Evolutionary conservation across 2,329 filamentous ascomycete species (phyloP).

Genomic region (Fusarium udum): DNA sequence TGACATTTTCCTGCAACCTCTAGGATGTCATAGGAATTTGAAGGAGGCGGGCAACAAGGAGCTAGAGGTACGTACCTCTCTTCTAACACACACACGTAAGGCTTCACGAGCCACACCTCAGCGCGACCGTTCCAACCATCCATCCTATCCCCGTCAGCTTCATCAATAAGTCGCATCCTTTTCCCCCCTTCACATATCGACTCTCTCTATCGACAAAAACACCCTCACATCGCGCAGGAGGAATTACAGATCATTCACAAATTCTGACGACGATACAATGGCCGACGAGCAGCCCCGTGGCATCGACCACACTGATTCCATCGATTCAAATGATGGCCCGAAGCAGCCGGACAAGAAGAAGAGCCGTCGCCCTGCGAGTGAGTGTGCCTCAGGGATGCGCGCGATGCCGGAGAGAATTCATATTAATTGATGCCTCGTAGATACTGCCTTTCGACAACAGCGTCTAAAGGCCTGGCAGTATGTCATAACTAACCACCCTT

Average conservation of each 20-base stretch:
- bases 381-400: conserved; percentile 43
- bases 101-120: conserved; percentile 24
- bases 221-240: conserved; percentile 20
- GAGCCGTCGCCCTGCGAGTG: conserved; percentile 90
- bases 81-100: conserved; percentile 24
- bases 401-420: background rate
- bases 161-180: conserved; percentile 27
- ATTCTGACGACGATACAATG: conserved; percentile 51
- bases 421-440: conserved; percentile 56
- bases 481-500: conserved; percentile 53
- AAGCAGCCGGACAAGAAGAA: conserved; percentile 80
- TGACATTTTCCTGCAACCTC: background rate
- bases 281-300: conserved; percentile 56
- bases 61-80: conserved; percentile 13
- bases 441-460: conserved; percentile 97
- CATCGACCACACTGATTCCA: conserved; percentile 61
- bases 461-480: conserved; percentile 98
- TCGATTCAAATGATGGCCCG: conserved; percentile 63
- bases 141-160: conserved; percentile 30
- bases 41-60: background rate
- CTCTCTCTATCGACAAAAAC: conserved; percentile 16
- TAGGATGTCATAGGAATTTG: background rate
- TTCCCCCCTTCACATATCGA: conserved; percentile 5
- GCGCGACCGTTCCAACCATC: conserved; percentile 16
- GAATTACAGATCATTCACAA: background rate